A percentile compares a stretch with the other conserved stretches of the same genome.
Conservation (phyloP, 2,329 filamentous ascomycete species). For the Paracamarosporium sp. region DNA sequence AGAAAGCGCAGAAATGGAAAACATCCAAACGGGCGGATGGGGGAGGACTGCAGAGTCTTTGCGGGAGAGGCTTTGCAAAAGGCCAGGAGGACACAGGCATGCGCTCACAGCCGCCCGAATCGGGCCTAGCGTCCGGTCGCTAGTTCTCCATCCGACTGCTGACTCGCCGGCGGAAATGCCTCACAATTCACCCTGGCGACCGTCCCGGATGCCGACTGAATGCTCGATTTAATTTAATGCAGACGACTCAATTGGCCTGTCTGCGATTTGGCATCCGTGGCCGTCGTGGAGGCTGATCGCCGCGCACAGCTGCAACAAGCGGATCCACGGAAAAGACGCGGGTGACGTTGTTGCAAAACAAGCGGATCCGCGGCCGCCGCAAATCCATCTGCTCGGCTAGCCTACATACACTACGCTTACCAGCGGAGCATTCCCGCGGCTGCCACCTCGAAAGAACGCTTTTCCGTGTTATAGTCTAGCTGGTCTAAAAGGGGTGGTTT, state of each 20-base stretch:
- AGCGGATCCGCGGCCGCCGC: constrained; percentile 7
- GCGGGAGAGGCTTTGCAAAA: constrained; percentile 18
- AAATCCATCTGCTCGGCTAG: not conserved
- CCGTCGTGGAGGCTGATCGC: not conserved
- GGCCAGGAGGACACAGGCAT: constrained; percentile 22
- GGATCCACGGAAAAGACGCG: not conserved
- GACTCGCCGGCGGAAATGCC: constrained; percentile 30
- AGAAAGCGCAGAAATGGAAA: constrained; percentile 27
- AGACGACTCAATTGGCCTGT: not conserved
- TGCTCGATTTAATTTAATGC: not conserved
- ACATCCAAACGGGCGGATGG: constrained; percentile 39
- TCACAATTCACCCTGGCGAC: constrained; percentile 19
- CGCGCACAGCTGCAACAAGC: not conserved
- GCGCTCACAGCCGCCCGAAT: constrained; percentile 22
- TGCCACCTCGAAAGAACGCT: too few species aligned
- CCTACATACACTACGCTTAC: not conserved
- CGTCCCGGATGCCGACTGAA: not conserved
- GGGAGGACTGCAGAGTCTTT: constrained; percentile 28
- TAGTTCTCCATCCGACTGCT: constrained; percentile 6
- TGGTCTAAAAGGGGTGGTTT: too few species aligned
- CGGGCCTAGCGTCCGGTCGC: constrained; percentile 23
- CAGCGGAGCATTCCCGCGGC: not conserved
- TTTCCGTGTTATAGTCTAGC: too few species aligned
- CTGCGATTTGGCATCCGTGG: not conserved
- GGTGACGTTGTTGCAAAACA: constrained; percentile 8